phyloP scores from a whole-genome alignment of 148 eudicot genomes.

The Polygonum maritimum region DNA sequence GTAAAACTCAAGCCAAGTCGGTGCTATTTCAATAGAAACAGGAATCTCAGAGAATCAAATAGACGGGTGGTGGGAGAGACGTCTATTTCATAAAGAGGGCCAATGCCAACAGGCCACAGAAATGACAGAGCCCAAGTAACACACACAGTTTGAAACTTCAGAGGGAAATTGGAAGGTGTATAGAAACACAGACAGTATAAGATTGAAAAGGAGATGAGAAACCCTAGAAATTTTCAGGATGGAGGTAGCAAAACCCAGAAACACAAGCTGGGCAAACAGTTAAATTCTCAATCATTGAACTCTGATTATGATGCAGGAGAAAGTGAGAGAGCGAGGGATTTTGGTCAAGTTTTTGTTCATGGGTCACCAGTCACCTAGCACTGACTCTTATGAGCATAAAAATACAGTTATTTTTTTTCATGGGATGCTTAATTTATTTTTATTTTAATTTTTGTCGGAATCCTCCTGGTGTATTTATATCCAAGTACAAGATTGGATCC shows the following conservation, averaged over 20 bases:
- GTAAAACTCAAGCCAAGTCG: background rate
- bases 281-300: slow-evolving; percentile 14
- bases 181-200: background rate
- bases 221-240: slow-evolving; percentile 8
- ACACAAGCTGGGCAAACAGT: slow-evolving; percentile 15
- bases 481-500: slow-evolving; percentile 5
- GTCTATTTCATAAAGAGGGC: background rate
- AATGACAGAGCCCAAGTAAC: background rate
- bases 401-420: slow-evolving; percentile 1
- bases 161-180: background rate
- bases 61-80: background rate
- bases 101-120: background rate
- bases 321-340: slow-evolving; percentile 10
- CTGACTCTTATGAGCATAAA: slow-evolving; percentile 24
- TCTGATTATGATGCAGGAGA: slow-evolving; percentile 21
- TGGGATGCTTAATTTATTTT: background rate
- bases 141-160: background rate
- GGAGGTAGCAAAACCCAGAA: background rate
- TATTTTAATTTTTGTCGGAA: too few species aligned
- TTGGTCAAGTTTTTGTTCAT: slow-evolving; percentile 22
- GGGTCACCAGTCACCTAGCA: slow-evolving; percentile 30
- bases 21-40: too few species aligned
- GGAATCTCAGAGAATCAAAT: background rate
- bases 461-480: background rate
- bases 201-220: background rate